Percentiles rank a stretch among this genome's conserved stretches.
Conservation (phyloP, 108 stramenopile species). For the Cyclotella atomus region DNA sequence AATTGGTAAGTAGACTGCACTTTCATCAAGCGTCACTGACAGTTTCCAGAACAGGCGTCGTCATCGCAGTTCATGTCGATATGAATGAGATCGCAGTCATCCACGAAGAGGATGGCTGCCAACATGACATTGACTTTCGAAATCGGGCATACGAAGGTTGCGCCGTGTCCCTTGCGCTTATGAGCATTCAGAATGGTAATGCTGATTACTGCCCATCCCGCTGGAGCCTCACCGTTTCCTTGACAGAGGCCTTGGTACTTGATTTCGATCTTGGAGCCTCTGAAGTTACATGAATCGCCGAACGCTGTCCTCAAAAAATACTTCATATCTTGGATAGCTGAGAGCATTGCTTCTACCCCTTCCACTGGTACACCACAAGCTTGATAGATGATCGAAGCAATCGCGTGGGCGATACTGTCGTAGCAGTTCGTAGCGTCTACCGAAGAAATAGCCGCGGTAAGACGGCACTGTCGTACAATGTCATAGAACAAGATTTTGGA, state of each 20-base stretch:
- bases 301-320: slow-evolving; percentile 2
- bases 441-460: slow-evolving; percentile 3
- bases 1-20: too few relatives aligned
- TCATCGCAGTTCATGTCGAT: background rate
- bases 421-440: slow-evolving; percentile 23
- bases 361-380: slow-evolving; percentile 4
- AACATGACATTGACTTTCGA: background rate
- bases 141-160: background rate
- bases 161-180: slow-evolving; percentile 9
- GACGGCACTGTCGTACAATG: background rate
- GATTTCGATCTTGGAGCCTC: slow-evolving; percentile 1
- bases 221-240: slow-evolving; percentile 5
- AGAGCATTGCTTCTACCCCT: background rate
- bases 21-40: too few relatives aligned
- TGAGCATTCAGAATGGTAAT: slow-evolving; percentile 15
- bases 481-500: slow-evolving; percentile 5
- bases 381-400: slow-evolving; percentile 10
- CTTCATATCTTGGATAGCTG: slow-evolving; percentile 21
- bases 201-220: too few relatives aligned
- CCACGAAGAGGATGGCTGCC: background rate
- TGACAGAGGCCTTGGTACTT: slow-evolving; percentile 17
- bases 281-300: slow-evolving; percentile 7
- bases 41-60: too few relatives aligned
- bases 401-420: slow-evolving; percentile 17
- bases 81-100: slow-evolving; percentile 16